These are phyloP conservation scores for Rubia yunnanensis DNA, from an alignment of 257 asterid genomes.

Conservation along the genomic window DNA sequence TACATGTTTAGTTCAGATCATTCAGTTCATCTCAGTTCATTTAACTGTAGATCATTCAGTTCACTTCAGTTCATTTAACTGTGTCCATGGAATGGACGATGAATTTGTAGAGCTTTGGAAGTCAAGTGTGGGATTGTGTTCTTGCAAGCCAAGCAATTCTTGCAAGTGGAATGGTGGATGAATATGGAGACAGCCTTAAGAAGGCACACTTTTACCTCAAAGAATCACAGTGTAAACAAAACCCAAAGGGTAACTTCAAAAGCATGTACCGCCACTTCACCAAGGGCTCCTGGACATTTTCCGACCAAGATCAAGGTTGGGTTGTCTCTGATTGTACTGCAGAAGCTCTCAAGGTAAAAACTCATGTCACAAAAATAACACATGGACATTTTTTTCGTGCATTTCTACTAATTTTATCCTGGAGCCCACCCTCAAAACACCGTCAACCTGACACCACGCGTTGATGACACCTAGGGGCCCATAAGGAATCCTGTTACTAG, in stretches of 20 bases:
- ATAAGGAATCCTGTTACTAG: no score
- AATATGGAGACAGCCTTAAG: constrained; percentile 61
- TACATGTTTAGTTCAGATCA: no score
- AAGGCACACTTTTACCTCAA: constrained; percentile 67
- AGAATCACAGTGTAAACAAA: constrained; percentile 69
- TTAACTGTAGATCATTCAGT: neutral
- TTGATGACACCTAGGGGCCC: no score
- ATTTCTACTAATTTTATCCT: neutral
- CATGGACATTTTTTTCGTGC: no score
- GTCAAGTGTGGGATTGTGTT: constrained; percentile 64
- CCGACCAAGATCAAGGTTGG: constrained; percentile 88
- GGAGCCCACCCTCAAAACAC: no score
- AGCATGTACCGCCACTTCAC: constrained; percentile 66
- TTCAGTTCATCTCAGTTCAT: no score
- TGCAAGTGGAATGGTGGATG: constrained; percentile 67
- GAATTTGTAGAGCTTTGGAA: constrained; percentile 53
- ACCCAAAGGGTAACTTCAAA: constrained; percentile 48
- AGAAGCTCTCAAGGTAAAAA: constrained; percentile 52
- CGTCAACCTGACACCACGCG: no score
- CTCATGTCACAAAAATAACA: no score
- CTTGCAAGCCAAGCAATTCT: constrained; percentile 68
- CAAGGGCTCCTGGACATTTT: constrained; percentile 77
- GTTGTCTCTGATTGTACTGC: constrained; percentile 70
- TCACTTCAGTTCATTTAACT: no score
- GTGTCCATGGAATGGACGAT: neutral